Base-by-base conservation (phyloP, 352 stramenopile species). In the Phytophthora pisi region DNA sequence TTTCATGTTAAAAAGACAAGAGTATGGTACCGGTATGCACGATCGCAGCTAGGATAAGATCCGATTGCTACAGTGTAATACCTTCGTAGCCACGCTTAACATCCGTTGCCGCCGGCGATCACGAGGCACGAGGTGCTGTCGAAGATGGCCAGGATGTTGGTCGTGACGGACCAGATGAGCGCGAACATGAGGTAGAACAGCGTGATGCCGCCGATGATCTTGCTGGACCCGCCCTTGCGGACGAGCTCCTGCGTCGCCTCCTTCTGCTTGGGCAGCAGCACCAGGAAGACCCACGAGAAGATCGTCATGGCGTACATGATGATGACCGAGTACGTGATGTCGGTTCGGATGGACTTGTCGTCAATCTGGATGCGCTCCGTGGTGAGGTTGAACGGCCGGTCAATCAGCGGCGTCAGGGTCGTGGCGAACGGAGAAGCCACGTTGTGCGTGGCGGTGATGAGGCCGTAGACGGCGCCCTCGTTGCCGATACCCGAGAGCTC, bases 381-480 rank as follows among this genome's bases (percentile, higher is more conserved):
- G 5, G 40, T 68, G 1, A 83, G 50, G 57, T 77, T 31, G 46
- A 86, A 82, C 4, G 65, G 70, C 30, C 57, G 54, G 31, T 82
- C 66, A 26, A 85, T 67, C 36, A 77, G 8, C 10, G 75, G 36
- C 40, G 71, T 75, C 16, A 80, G 57, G 8, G 75, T 66, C 10
- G 67, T 74, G 18, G 71, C 63, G 20, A 85, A 77, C 5, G 71
- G 61, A 0, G 46, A 64, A 0, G 69, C 66, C 9, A 85, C 55
- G 40, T 82, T 85, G 57, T 67, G 46, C 30, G 76, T 76, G 11
- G 72, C 73, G 5, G 72, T 79, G 20, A 81, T 49, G 15, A 85
- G 63, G 13, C 77, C 71, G 61, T 77, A 80, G n/a, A 82, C 69
- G 38, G 69, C 75, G 8, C 62, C 74, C 68, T 85, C 77, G 26